phyloP scores from a whole-genome alignment of 1,284 basidiomycete genomes.

The Ustilago shanxiensis region DNA sequence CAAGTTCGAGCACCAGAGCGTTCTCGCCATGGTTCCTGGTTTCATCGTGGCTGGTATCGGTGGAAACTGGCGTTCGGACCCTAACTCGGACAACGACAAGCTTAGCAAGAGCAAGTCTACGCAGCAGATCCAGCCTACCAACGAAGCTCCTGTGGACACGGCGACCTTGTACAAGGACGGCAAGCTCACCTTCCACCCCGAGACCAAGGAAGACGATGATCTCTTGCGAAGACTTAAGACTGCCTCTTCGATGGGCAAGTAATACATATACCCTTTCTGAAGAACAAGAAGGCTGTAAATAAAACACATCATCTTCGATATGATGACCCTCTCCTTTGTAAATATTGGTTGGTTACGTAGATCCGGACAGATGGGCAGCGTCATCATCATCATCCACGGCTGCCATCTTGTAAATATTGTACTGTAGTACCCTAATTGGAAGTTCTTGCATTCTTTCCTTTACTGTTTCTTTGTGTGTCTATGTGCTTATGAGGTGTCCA shows the following conservation, averaged over 20 bases:
- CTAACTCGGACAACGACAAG: constrained; percentile 54
- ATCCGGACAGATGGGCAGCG: constrained; percentile 1
- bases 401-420: constrained; percentile 21
- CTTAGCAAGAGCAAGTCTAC: constrained; percentile 9
- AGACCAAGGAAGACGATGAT: constrained; percentile 74
- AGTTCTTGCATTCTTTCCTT: constrained; percentile 1
- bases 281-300: constrained; percentile 24
- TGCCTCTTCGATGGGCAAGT: constrained; percentile 3
- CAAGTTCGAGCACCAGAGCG: constrained; percentile 76
- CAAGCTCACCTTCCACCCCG: constrained; percentile 86
- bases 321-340: background rate
- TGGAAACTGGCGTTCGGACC: constrained; percentile 73
- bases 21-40: constrained; percentile 74
- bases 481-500: no score
- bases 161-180: constrained; percentile 72
- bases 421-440: constrained; percentile 2
- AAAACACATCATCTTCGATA: background rate
- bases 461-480: background rate
- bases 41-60: constrained; percentile 64
- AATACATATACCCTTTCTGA: constrained; percentile 3
- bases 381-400: background rate
- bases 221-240: constrained; percentile 32
- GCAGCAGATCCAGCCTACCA: constrained; percentile 8
- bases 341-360: constrained; percentile 10
- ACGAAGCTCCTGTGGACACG: constrained; percentile 40